A percentile compares a stretch with the other conserved stretches of the same genome.
These are phyloP conservation scores for Melastoma malabathricum DNA, from an alignment of 345 rosid genomes.

Conservation along the genomic window DNA sequence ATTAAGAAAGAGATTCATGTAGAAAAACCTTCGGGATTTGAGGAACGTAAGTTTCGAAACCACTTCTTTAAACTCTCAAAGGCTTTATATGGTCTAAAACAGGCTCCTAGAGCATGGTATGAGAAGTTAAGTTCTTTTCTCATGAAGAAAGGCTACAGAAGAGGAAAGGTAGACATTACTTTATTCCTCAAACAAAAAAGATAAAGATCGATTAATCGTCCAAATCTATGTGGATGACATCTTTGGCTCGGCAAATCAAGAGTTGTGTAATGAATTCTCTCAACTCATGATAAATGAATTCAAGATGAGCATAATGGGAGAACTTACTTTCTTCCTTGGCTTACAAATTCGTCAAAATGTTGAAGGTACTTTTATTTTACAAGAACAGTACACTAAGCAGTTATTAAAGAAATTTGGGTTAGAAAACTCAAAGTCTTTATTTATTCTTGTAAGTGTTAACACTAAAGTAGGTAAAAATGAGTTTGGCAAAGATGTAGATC, in stretches of 20 bases:
- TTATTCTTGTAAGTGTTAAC: neutral
- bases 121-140: neutral
- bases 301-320: neutral
- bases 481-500: neutral
- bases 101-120: slow-evolving; percentile 2
- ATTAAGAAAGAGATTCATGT: neutral
- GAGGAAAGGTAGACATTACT: neutral
- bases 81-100: slow-evolving; percentile 4
- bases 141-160: neutral
- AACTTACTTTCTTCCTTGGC: neutral
- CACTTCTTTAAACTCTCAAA: neutral
- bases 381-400: neutral
- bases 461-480: neutral
- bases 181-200: neutral
- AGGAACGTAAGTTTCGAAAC: neutral
- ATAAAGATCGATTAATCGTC: neutral
- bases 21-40: neutral
- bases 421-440: neutral
- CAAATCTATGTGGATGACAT: neutral
- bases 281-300: neutral
- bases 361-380: neutral
- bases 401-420: neutral
- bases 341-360: neutral
- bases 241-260: neutral
- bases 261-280: neutral